Base-by-base conservation (phyloP, 1,284 basidiomycete genomes). In the Ustilago vetiveriae region DNA sequence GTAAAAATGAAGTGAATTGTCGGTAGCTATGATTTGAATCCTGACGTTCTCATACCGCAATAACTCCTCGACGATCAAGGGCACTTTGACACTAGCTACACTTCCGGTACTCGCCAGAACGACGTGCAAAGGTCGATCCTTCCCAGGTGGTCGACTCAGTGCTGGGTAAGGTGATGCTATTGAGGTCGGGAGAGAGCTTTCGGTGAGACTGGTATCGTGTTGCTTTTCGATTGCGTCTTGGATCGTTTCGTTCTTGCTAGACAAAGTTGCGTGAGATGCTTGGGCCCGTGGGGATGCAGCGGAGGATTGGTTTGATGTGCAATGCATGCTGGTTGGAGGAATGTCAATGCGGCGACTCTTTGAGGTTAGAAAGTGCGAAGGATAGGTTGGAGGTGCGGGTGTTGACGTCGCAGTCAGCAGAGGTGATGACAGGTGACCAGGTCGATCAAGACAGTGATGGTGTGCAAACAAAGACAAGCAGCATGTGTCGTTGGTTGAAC, bases 11-110 rank as follows among this genome's bases (percentile, higher is more conserved):
- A 93, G 84, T 0, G 92, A 90, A 0, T 88, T 82, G 51, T 88
- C 87, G 0, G 92, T 96, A 0, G 93, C 87, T 5, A 94, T 89
- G 5, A 98, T 88, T 78, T 97, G 88, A 0, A 98, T 86, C 38
- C 88, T 87, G 48, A 97, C 89, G 53, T 88, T 86, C 44, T 83
- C 78, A 76, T 91, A 88, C 72, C 84, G 84, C 47, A 90, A 84
- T 29, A 98, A 85, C 62, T 89, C 88, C 26, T 87, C 83, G 3
- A 93, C 91, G 49, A 98, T 97, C 33, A 95, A 85, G 1, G 94
- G 93, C 1, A 90, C 88, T 80, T 98, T 98, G 77, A 98, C 87
- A 48, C 92, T 92, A 0, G 95, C 95, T 1, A 98, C 95, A 74
- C 92, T 95, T 11, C 95, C 94, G 0, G 92, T 92, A 0, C 90